phyloP scores from a whole-genome alignment of 148 eudicot species.

The Rhododendron molle region DNA sequence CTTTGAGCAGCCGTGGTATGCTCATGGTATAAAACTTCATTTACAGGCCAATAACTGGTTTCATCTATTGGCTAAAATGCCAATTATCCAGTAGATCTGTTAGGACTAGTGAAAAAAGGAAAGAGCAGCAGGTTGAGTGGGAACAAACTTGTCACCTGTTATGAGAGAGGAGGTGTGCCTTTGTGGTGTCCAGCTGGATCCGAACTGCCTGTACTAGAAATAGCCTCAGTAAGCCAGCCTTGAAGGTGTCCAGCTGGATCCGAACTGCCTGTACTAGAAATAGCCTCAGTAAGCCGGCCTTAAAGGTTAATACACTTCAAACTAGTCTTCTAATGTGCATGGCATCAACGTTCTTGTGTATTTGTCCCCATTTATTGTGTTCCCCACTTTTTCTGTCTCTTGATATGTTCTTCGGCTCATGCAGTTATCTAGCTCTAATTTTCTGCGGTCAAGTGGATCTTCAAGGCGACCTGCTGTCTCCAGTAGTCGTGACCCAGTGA shows the following conservation, averaged over 20 bases:
- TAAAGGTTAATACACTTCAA: background rate
- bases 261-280: background rate
- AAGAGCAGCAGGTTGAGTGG: background rate
- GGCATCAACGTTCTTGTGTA: background rate
- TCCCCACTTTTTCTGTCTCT: background rate
- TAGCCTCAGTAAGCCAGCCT: background rate
- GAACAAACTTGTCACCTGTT: background rate
- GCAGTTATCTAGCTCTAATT: conserved; percentile 38
- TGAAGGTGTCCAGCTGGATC: background rate
- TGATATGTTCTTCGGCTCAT: background rate
- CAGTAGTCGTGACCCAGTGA: conserved; percentile 36
- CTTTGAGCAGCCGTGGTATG: background rate
- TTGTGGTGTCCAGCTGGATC: background rate
- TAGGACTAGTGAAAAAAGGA: background rate
- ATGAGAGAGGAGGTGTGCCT: background rate
- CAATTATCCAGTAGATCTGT: background rate
- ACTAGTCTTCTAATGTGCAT: background rate
- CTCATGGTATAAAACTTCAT: background rate
- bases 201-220: background rate
- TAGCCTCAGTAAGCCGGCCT: background rate
- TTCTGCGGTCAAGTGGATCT: conserved; percentile 39
- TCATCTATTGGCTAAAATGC: background rate
- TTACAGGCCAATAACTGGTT: background rate
- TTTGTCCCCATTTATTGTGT: background rate
- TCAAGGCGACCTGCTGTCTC: conserved; percentile 42